Base-by-base conservation (phyloP, 306 rosid species). In the Castanea mollissima region DNA sequence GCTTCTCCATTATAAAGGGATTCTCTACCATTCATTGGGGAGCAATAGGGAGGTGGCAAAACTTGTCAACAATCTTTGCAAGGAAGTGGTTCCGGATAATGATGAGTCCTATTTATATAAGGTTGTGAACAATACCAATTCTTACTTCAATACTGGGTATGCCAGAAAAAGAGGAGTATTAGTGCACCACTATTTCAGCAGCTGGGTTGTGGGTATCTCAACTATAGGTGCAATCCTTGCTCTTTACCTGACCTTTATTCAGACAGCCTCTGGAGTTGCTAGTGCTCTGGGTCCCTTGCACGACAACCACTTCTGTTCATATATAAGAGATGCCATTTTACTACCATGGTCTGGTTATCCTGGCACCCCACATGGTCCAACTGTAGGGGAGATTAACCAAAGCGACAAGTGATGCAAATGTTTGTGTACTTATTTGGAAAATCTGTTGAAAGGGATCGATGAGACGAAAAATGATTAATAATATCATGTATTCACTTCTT, bases 151-250 rank as follows among this genome's bases (percentile, higher is more conserved):
- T n/a, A 2, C 34, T 2, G 0, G 0, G 1, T 65, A 52, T 54
- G 89, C 86, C 6, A 79, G 4, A 77, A 0, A 0, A 7, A 85
- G 91, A 76, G 79, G 80, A 18, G 23, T 52, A 2, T 0, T 88
- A 7, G 88, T 79, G 32, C 88, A 74, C 69, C 65, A 85, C 49
- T 80, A 88, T 54, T 83, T 85, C 4, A 83, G 77, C 3, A 85
- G 86, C 73, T 88, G 89, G 89, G 29, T 72, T 5, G 87, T 85
- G 72, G 89, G 86, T 1, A 20, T 85, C 25, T 83, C 91, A 51
- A 88, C 86, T 3, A 2, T 83, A 16, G 87, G 81, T 56, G 91
- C 86, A 5, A 0, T 78, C 62, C 57, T 85, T 51, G 91, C 78
- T 1, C 81, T 88, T 54, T 81, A 54, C 65, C 75, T 88, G 56